Percentiles rank a stretch among this genome's conserved stretches.
These are phyloP conservation scores for Ricinus communis DNA, from an alignment of 345 rosid species.

Conservation along the genomic window DNA sequence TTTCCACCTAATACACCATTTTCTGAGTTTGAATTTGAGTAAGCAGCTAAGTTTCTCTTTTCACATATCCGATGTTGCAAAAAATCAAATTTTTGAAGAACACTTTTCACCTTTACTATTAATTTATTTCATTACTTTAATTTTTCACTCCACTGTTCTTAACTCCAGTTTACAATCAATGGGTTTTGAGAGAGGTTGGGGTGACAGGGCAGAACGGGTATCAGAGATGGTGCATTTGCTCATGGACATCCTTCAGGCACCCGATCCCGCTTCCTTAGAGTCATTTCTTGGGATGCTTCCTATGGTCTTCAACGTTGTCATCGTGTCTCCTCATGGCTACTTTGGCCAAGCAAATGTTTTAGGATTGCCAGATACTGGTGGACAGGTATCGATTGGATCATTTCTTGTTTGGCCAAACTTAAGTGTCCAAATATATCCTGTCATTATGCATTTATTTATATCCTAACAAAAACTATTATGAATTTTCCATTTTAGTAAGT, in stretches of 20 bases:
- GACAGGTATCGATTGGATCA: conserved; percentile 55
- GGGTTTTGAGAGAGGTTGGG: conserved; percentile 99
- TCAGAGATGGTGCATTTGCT: conserved; percentile 80
- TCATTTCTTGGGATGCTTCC: conserved; percentile 92
- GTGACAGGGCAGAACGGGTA: conserved; percentile 78
- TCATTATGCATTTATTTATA: too few relatives aligned
- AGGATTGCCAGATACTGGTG: conserved; percentile 99
- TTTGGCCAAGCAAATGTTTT: conserved; percentile 98
- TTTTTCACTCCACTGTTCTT: conserved; percentile 5
- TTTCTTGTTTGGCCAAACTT: too few relatives aligned
- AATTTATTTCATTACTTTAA: not conserved
- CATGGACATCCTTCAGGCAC: conserved; percentile 90
- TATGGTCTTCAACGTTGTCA: conserved; percentile 91
- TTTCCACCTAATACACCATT: conserved; percentile 65
- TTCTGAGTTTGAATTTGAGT: conserved; percentile 72
- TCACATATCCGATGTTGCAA: too few relatives aligned
- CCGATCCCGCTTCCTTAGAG: conserved; percentile 92
- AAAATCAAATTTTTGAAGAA: too few relatives aligned
- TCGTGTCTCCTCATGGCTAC: conserved; percentile 95
- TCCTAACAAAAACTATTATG: too few relatives aligned
- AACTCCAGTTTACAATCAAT: conserved; percentile 64
- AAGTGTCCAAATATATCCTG: too few relatives aligned
- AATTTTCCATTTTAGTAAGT: too few relatives aligned
- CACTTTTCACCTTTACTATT: conserved; percentile 2
- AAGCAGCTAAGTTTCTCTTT: conserved; percentile 9